Conservation (phyloP, 441 rosid genomes). For the Kokia cookei region DNA sequence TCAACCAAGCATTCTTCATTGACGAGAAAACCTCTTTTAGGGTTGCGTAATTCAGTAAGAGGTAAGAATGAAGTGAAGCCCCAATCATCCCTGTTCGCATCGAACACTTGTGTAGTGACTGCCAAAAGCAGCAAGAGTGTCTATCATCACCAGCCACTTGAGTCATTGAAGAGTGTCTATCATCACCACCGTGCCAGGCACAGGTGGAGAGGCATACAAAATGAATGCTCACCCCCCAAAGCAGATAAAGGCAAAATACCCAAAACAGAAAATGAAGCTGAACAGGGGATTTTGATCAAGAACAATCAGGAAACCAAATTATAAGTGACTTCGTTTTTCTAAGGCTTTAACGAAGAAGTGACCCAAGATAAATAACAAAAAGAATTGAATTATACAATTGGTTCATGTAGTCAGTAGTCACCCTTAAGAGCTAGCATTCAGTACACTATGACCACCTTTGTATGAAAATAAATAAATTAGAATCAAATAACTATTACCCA, state of each 20-base stretch:
- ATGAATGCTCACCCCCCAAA: not conserved
- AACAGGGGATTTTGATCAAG: not conserved
- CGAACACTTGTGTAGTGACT: not conserved
- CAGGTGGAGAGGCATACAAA: not conserved
- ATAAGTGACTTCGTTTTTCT: too few relatives aligned
- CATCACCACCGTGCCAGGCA: not conserved
- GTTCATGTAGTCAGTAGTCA: not conserved
- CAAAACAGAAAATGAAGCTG: not conserved
- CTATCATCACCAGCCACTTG: not conserved
- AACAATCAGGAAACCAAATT: too few relatives aligned
- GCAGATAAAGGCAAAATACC: not conserved
- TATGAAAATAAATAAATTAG: not conserved
- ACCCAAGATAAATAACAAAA: not conserved
- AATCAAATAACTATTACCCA: too few relatives aligned
- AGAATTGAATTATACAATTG: not conserved
- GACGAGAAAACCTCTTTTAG: not conserved
- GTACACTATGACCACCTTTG: too few relatives aligned
- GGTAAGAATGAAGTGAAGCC: not conserved
- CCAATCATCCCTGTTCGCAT: fast-evolving
- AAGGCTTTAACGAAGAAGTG: not conserved
- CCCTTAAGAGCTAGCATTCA: not conserved
- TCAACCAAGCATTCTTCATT: not conserved
- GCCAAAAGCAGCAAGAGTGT: not conserved
- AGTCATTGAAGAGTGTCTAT: not conserved
- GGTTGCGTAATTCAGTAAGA: not conserved